These are phyloP conservation scores for Diplosphaera chodatii DNA, from an alignment of 139 green algal genomes.

Conservation along the genomic window DNA sequence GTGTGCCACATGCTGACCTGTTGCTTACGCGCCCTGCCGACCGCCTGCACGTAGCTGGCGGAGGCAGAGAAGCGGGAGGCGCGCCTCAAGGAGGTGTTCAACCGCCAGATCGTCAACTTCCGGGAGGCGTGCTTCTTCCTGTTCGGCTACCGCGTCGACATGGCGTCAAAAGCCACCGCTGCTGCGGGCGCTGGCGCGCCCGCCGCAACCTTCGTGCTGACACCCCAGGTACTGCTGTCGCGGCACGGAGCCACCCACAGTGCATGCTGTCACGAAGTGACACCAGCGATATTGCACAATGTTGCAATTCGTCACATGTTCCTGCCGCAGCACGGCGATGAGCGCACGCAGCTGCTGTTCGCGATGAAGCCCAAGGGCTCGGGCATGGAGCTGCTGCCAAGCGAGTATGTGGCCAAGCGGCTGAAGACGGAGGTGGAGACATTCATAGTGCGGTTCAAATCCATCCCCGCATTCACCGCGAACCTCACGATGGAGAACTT, in stretches of 20 bases:
- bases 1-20: too few relatives aligned
- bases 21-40: too few relatives aligned
- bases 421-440: constrained; percentile 60
- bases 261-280: too few relatives aligned
- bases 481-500: constrained; percentile 83
- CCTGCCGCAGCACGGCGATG: constrained; percentile 24
- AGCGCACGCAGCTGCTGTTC: constrained; percentile 42
- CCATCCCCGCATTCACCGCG: constrained; percentile 76
- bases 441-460: constrained; percentile 59
- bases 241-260: background rate
- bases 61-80: constrained; percentile 38
- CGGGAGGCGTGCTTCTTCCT: constrained; percentile 57
- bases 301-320: too few relatives aligned
- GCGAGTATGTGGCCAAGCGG: constrained; percentile 24
- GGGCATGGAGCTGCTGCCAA: constrained; percentile 61
- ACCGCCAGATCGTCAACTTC: constrained; percentile 58
- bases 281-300: too few relatives aligned
- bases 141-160: constrained; percentile 76
- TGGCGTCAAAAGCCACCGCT: constrained; percentile 45
- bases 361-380: constrained; percentile 24
- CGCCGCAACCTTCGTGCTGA: constrained; percentile 56
- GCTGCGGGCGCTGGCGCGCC: constrained; percentile 22
- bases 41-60: constrained; percentile 6
- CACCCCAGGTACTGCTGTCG: constrained; percentile 5
- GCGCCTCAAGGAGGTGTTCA: constrained; percentile 67